Evolutionary conservation across 2,329 filamentous ascomycete genomes (phyloP).

Genomic region (Domatiomyces globalis): DNA sequence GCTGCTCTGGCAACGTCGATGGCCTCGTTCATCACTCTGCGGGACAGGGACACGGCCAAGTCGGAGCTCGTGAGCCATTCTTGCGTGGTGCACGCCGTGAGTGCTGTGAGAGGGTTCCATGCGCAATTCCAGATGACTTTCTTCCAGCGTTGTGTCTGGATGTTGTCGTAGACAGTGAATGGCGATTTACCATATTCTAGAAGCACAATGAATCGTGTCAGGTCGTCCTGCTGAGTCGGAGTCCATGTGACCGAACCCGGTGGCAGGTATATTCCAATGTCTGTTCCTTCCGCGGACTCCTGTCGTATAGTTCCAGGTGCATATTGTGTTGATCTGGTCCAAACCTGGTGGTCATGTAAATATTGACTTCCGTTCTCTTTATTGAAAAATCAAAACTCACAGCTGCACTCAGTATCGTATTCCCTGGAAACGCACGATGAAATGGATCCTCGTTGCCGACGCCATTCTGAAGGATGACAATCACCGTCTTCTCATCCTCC

Average conservation of each 20-base stretch:
- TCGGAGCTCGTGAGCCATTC: constrained; percentile 29
- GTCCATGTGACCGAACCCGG: constrained; percentile 21
- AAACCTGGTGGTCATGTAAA: constrained; percentile 22
- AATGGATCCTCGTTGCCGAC: constrained; percentile 30
- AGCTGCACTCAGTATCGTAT: constrained; percentile 26
- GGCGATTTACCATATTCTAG: constrained; percentile 30
- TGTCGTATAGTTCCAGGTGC: constrained; percentile 38
- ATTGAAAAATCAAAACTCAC: constrained; percentile 23
- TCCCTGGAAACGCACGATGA: constrained; percentile 21
- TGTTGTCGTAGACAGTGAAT: constrained; percentile 23
- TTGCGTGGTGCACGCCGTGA: constrained; percentile 31
- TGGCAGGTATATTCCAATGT: constrained; percentile 37
- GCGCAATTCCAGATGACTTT: constrained; percentile 31
- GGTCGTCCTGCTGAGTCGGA: constrained; percentile 23
- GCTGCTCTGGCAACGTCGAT: constrained; percentile 28
- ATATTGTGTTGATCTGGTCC: constrained; percentile 40
- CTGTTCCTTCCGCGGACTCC: constrained; percentile 39
- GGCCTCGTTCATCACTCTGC: constrained; percentile 30
- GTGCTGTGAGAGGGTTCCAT: constrained; percentile 30
- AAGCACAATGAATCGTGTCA: constrained; percentile 30
- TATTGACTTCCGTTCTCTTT: too few relatives aligned
- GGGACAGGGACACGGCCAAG: constrained; percentile 27
- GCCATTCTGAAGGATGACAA: constrained; percentile 27
- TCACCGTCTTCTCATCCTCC: constrained; percentile 21
- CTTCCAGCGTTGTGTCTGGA: constrained; percentile 28